phyloP scores from a whole-genome alignment of 768 basidiomycete genomes.

The Tylopilus cervinicoccineus region DNA sequence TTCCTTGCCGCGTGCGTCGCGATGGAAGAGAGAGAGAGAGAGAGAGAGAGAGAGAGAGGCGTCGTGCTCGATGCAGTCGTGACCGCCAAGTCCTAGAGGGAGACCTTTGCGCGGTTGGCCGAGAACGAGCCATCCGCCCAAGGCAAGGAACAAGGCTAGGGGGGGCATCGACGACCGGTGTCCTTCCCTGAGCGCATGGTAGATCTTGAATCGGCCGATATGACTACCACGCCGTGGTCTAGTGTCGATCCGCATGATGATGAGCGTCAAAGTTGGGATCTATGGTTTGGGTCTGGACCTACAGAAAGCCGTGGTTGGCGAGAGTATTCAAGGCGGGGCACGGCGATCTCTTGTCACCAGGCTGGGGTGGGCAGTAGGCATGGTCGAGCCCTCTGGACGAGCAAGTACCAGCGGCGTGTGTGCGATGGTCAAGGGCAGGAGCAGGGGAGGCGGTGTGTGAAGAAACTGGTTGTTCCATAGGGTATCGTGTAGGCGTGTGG shows the following conservation, averaged over 20 bases:
- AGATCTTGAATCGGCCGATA: conserved; percentile 38
- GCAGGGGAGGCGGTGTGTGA: conserved; percentile 6
- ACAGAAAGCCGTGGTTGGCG: conserved; percentile 77
- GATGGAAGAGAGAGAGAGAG: conserved; percentile 56
- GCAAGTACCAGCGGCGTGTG: conserved; percentile 28
- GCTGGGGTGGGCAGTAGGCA: conserved; percentile 41
- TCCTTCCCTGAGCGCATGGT: conserved; percentile 42
- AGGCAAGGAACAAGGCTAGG: conserved; percentile 45
- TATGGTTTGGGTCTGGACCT: conserved; percentile 23
- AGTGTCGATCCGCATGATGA: not conserved
- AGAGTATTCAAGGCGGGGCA: conserved; percentile 74
- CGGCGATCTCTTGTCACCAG: conserved; percentile 53
- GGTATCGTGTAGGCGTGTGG: no score
- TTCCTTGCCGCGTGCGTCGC: conserved; percentile 38
- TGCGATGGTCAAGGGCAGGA: conserved; percentile 18
- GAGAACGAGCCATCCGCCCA: conserved; percentile 45
- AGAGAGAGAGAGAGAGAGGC: no score
- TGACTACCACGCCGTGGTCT: conserved; percentile 52
- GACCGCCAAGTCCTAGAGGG: conserved; percentile 42
- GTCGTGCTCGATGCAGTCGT: conserved; percentile 54
- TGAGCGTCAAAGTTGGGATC: not conserved
- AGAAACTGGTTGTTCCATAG: no score
- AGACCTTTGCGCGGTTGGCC: conserved; percentile 30
- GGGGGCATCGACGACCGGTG: conserved; percentile 47
- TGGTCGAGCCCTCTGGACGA: conserved; percentile 38